Percentiles rank a stretch among this genome's conserved stretches.
phyloP scores from a whole-genome alignment of 1,284 basidiomycete genomes.

The Microbotryum scabiosae region DNA sequence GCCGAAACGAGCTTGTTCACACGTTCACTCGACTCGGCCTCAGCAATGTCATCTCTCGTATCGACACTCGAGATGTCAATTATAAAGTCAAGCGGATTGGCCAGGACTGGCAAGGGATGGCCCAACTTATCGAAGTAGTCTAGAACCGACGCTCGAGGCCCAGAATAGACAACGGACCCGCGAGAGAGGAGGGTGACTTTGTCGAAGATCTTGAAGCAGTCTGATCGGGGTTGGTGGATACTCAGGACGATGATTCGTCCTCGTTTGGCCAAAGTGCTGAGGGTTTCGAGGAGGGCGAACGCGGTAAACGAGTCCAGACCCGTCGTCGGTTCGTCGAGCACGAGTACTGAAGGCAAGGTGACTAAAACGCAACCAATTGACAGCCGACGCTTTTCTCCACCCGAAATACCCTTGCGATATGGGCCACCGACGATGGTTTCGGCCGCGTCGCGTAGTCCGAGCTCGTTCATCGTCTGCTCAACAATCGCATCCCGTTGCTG shows the following conservation, averaged over 20 bases:
- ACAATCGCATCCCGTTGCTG: slow-evolving; percentile 43
- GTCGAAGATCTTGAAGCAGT: slow-evolving; percentile 45
- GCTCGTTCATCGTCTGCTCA: slow-evolving; percentile 48
- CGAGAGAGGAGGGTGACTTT: slow-evolving; percentile 46
- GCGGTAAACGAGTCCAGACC: slow-evolving; percentile 48
- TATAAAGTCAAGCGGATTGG: slow-evolving; percentile 44
- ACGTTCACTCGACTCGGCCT: slow-evolving; percentile 37
- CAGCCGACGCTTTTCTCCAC: slow-evolving; percentile 70
- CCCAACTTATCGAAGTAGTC: slow-evolving; percentile 44
- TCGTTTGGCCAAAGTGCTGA: slow-evolving; percentile 45
- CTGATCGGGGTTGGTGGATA: slow-evolving; percentile 50
- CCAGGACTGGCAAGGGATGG: slow-evolving; percentile 1
- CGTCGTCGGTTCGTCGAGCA: slow-evolving; percentile 70
- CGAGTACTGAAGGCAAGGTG: slow-evolving; percentile 65
- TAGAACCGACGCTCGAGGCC: slow-evolving; percentile 40
- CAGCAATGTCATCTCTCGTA: slow-evolving; percentile 42
- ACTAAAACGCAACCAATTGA: slow-evolving; percentile 64
- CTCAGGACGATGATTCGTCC: slow-evolving; percentile 48
- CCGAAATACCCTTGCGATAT: slow-evolving; percentile 59
- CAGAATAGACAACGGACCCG: slow-evolving; percentile 47
- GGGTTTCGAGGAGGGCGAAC: slow-evolving; percentile 46
- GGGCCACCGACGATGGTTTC: slow-evolving; percentile 47
- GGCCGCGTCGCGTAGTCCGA: slow-evolving; percentile 48
- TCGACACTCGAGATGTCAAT: slow-evolving; percentile 45
- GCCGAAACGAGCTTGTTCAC: slow-evolving; percentile 37